These are phyloP conservation scores for Psilocybe sp. DNA, from an alignment of 768 basidiomycete genomes.

Conservation along the genomic window DNA sequence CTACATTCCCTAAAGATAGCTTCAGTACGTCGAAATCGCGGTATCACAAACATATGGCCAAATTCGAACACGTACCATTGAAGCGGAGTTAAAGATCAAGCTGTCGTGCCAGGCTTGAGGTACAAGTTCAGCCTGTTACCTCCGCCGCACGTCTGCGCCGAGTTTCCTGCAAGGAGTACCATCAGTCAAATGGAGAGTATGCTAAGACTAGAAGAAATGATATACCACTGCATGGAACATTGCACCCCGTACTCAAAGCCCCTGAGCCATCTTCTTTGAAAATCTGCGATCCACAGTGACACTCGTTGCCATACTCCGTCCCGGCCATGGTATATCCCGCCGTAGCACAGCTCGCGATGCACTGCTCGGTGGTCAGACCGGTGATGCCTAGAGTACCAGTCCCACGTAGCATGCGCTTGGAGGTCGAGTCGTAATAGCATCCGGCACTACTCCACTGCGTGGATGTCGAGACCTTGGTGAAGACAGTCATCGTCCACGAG, in stretches of 20 bases:
- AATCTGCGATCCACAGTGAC: constrained; percentile 31
- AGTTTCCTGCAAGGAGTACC: constrained; percentile 15
- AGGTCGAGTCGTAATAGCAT: constrained; percentile 27
- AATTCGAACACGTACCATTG: too few relatives aligned
- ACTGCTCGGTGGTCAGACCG: constrained; percentile 29
- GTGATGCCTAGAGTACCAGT: constrained; percentile 9
- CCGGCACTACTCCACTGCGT: constrained; percentile 27
- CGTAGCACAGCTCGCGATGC: constrained; percentile 23
- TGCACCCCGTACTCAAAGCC: constrained; percentile 19
- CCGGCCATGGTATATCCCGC: constrained; percentile 30
- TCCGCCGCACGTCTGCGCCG: constrained; percentile 26
- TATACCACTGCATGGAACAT: constrained; percentile 30
- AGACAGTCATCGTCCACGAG: constrained; percentile 30
- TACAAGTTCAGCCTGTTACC: constrained; percentile 31
- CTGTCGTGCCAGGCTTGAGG: constrained; percentile 16
- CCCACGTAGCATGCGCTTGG: constrained; percentile 26
- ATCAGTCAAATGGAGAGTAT: not conserved
- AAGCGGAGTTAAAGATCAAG: constrained; percentile 2
- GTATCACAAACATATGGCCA: too few relatives aligned
- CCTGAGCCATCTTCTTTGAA: constrained; percentile 21
- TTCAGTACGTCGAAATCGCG: too few relatives aligned
- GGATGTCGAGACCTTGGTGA: constrained; percentile 12
- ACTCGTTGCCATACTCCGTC: constrained; percentile 31
- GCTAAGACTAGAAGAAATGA: not conserved
- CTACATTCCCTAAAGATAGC: too few relatives aligned